These are phyloP conservation scores for Saraca asoca DNA, from an alignment of 331 rosid genomes.

Conservation along the genomic window DNA sequence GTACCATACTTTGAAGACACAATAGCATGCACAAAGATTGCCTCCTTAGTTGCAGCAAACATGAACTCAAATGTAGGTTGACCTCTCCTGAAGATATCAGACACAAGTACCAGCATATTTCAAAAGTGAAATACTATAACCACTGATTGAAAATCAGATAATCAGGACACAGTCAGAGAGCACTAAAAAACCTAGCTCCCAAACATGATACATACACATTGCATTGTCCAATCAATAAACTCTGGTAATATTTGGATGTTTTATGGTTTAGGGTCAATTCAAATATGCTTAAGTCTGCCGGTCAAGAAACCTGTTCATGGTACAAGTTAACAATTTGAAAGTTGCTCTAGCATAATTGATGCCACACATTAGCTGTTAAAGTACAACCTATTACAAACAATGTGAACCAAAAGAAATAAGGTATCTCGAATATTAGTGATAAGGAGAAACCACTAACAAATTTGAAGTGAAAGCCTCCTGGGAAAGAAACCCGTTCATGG, in stretches of 20 bases:
- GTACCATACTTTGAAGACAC: constrained; percentile 75
- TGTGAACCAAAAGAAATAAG: too few species aligned
- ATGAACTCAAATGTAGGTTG: constrained; percentile 82
- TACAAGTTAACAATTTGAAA: constrained; percentile 1
- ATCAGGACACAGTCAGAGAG: constrained; percentile 23
- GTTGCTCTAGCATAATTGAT: constrained; percentile 8
- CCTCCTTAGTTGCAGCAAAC: constrained; percentile 93
- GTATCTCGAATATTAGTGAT: background rate
- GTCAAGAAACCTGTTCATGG: constrained; percentile 4
- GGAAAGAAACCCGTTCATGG: too few species aligned
- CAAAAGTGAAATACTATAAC: constrained; percentile 26
- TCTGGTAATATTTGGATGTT: constrained; percentile 24
- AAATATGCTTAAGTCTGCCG: constrained; percentile 16
- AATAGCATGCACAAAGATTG: constrained; percentile 78
- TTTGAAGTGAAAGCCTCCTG: too few species aligned
- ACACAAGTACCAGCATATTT: constrained; percentile 39
- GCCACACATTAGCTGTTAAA: background rate
- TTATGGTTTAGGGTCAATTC: constrained; percentile 17
- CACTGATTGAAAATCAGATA: too few species aligned
- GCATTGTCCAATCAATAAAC: constrained; percentile 19
- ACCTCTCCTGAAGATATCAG: constrained; percentile 71
- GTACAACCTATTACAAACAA: too few species aligned
- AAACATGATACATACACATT: constrained; percentile 13
- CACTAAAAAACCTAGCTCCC: constrained; percentile 25
- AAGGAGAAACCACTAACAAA: too few species aligned